Conservation (phyloP, 2,329 filamentous ascomycete species). For the Aschersonia sp. region DNA sequence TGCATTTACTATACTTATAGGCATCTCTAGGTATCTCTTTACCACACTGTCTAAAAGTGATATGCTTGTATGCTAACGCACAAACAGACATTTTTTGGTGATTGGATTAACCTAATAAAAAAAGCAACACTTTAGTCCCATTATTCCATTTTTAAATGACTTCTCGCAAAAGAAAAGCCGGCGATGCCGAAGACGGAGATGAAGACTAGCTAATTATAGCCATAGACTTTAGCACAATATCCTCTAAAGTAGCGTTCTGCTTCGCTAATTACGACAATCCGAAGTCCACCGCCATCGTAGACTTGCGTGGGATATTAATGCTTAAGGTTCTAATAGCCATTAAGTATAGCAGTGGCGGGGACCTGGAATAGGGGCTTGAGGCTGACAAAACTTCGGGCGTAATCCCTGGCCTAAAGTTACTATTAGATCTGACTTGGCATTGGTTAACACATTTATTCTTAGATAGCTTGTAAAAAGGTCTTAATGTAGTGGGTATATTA, state of each 20-base stretch:
- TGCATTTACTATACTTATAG: too few relatives aligned
- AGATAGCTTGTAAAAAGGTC: neutral
- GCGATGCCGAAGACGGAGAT: neutral
- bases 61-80: too few relatives aligned
- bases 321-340: conserved; percentile 15
- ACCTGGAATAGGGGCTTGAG: conserved; percentile 17
- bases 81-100: too few relatives aligned
- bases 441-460: conserved; percentile 5
- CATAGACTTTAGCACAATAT: conserved; percentile 42
- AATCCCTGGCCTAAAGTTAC: conserved; percentile 8
- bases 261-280: conserved; percentile 5
- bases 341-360: conserved; percentile 21
- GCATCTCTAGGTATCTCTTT: too few relatives aligned
- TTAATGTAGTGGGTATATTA: conserved; percentile 5
- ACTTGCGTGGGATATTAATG: conserved; percentile 17
- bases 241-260: conserved; percentile 33
- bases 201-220: conserved; percentile 29
- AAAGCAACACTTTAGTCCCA: too few relatives aligned
- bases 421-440: conserved; percentile 7
- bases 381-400: conserved; percentile 1
- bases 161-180: neutral
- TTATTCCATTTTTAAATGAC: neutral
- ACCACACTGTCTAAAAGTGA: too few relatives aligned
- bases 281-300: conserved; percentile 17
- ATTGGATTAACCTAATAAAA: too few relatives aligned